A percentile compares a stretch with the other conserved stretches of the same genome.
phyloP scores from a whole-genome alignment of 1,284 basidiomycete species.

The Heterobasidion irregulare region DNA sequence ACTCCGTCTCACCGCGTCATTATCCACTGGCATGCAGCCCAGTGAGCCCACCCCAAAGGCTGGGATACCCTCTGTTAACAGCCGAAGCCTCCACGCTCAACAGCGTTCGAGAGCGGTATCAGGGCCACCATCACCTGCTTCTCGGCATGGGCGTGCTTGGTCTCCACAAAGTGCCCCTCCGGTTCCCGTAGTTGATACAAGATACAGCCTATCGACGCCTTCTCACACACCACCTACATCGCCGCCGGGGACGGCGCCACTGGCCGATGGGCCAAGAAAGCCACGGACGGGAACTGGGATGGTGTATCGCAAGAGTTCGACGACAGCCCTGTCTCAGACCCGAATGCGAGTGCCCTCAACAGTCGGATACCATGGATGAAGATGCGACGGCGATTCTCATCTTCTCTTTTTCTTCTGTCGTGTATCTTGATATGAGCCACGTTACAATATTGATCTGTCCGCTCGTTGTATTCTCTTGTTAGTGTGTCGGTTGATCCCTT shows the following conservation, averaged over 20 bases:
- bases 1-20: slow-evolving; percentile 10
- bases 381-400: too few species aligned
- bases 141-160: slow-evolving; percentile 6
- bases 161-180: neutral
- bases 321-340: slow-evolving; percentile 9
- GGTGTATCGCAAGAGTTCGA: slow-evolving; percentile 40
- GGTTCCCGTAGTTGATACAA: neutral
- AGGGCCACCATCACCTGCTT: slow-evolving; percentile 7
- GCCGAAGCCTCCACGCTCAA: neutral
- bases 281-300: slow-evolving; percentile 66
- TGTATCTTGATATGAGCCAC: too few species aligned
- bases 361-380: too few species aligned
- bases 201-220: neutral
- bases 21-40: slow-evolving; percentile 16
- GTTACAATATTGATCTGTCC: too few species aligned
- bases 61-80: slow-evolving; percentile 14
- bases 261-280: slow-evolving; percentile 15
- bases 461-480: too few species aligned
- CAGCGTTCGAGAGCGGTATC: slow-evolving; percentile 1
- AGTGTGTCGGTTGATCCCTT: too few species aligned
- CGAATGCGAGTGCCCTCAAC: slow-evolving; percentile 7
- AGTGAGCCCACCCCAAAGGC: slow-evolving; percentile 21
- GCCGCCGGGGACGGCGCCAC: neutral
- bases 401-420: too few species aligned
- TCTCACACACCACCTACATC: too few species aligned